These are phyloP conservation scores for Penicillium macrosclerotiorum DNA, from an alignment of 495 filamentous ascomycete genomes.

Conservation along the genomic window DNA sequence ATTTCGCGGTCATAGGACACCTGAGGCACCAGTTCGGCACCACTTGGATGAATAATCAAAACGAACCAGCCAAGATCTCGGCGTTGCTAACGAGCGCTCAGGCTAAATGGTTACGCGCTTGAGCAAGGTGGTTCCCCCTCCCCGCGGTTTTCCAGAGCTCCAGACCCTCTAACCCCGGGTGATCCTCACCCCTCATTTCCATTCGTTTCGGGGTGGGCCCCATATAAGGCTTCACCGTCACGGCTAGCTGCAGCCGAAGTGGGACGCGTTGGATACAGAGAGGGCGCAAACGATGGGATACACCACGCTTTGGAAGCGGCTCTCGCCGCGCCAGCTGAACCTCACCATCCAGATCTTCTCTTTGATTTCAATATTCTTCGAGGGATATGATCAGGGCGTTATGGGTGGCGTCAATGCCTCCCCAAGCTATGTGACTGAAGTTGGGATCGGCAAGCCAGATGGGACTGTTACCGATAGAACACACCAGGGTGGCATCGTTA, in stretches of 20 bases:
- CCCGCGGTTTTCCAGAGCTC: neutral
- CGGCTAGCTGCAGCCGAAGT: neutral
- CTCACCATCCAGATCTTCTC: conserved; percentile 46
- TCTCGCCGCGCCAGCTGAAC: conserved; percentile 42
- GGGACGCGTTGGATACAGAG: neutral
- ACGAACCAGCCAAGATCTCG: too few relatives aligned
- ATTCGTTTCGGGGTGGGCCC: neutral
- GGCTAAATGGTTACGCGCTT: conserved; percentile 22
- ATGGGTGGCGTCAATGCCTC: conserved; percentile 51
- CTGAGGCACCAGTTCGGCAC: too few relatives aligned
- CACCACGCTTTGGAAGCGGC: conserved; percentile 41
- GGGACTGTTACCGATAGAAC: conserved; percentile 37
- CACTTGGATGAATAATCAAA: too few relatives aligned
- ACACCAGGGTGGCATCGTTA: conserved; percentile 49
- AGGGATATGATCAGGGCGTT: conserved; percentile 55
- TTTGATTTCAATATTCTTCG: conserved; percentile 52
- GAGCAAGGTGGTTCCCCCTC: conserved; percentile 6
- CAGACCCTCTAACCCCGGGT: neutral
- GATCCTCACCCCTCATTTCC: neutral
- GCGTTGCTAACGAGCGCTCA: too few relatives aligned
- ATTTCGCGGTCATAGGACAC: too few relatives aligned
- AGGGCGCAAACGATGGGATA: too few relatives aligned
- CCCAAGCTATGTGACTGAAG: conserved; percentile 35
- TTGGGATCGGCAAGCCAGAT: conserved; percentile 36
- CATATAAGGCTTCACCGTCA: neutral